Base-by-base conservation (phyloP, 2,329 filamentous ascomycete genomes). In the Colletotrichum neosansevieriae region DNA sequence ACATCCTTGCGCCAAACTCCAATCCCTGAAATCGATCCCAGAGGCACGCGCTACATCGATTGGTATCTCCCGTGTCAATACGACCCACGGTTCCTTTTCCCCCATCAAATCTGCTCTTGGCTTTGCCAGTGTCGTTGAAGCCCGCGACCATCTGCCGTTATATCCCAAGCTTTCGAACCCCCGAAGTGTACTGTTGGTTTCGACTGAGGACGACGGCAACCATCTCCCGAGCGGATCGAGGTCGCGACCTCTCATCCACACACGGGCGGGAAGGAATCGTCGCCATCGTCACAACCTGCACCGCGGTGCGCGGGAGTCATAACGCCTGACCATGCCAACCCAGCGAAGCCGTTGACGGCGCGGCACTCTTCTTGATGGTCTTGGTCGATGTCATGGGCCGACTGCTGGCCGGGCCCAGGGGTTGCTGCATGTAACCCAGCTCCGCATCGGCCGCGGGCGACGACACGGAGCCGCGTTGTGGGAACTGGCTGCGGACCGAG, bases 401-500 rank as follows among this genome's bases (percentile, higher is more conserved):
- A 57, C 34, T 42, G 44, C 13, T 61, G 34, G 63, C 50, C 15
- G 67, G 62, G 56, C 67, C 63, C n/a, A 66, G 50, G 17, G 67
- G 67, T 13, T 69, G 63, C 44, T 66, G 56, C 63, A 69, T 58
- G 38, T 67, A 69, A 13, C 63, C 67, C 63, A 69, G 51, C 38
- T 69, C 67, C 15, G 63, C 63, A 6, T 69, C 50, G 38, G 63
- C 50, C 15, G 57, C 36, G n/a, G 34, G 19, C 17, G 62, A 44
- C 12, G 56, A 29, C 29, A 29, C 24, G 11, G 50, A 19, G n/a
- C 34, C 40, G 57, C 63, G 50, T 13, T 60, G 62, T 10, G 63
- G 67, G 29, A 69, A 69, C 11, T 56, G 62, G 4, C 64, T 70
- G 56, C 71, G 70, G 24, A 73, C 72, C 15, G 71, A 57, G 34